Base-by-base conservation (phyloP, 1,284 basidiomycete species). In the Malassezia psittaci region DNA sequence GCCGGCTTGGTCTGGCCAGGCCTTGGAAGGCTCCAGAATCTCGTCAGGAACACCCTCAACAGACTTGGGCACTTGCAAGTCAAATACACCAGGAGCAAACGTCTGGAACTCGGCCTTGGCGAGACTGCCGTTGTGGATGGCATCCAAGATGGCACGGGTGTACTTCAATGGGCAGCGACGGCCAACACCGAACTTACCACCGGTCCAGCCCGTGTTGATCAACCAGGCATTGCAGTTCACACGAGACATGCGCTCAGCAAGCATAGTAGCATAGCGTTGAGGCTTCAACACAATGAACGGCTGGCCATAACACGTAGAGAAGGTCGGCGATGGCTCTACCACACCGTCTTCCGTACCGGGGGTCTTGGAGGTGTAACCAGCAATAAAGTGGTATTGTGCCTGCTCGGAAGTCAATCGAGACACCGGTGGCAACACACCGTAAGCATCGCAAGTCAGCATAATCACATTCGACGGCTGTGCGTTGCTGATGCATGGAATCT, bases 121-220 rank as follows among this genome's bases (percentile, higher is more conserved):
- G 66, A 98, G 85, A 72, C 85, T 83, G 60, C 93, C 93, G 61
- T 88, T 85, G 81, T 98, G 94, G 75, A 98, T 90, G 43, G 90
- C 86, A 77, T 96, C 90, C 77, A 98, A 86, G 77, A 96, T 96
- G 61, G 85, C 85, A 57, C 93, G 88, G 41, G 93, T 96, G 80
- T 86, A 72, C 63, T 74, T 74, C 57, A 75, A 66, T 13, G 74
- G 71, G 65, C 73, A 75, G 34, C 73, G 65, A 50, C 67, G 63
- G 46, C 76, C 77, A 34, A 77, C 77, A 55, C 93, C 93, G 76
- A 85, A 98, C 78, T 90, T 90, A 76, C 93, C 93, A 60, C 88
- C 86, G 54, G 88, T 87, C 93, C 93, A 98, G 71, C 93, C 93
- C 18, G 93, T 96, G 85, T 98, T 96, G 83, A 98, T 88, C 74